Conservation (phyloP, 768 basidiomycete species). For the Suillus decipiens region DNA sequence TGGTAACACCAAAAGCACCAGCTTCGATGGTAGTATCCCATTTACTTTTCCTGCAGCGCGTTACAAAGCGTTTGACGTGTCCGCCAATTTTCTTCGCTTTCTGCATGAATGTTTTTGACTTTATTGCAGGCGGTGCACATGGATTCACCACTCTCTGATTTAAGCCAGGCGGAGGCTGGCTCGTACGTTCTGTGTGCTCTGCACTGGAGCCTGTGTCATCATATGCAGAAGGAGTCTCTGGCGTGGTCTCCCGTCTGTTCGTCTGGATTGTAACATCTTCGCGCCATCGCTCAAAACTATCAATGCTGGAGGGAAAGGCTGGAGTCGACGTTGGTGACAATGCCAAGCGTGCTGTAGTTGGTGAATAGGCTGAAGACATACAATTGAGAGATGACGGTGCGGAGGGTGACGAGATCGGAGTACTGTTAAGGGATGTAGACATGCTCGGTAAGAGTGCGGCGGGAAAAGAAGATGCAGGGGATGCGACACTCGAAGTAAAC, state of each 20-base stretch:
- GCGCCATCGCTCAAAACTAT: conserved; percentile 32
- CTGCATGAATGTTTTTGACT: conserved; percentile 24
- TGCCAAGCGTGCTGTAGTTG: conserved; percentile 17
- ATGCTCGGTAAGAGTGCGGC: conserved; percentile 17
- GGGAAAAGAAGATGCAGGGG: conserved; percentile 23
- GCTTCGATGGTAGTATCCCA: conserved; percentile 23
- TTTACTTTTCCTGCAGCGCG: conserved; percentile 14
- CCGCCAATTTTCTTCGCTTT: conserved; percentile 30
- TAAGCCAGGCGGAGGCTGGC: neutral
- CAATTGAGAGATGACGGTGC: conserved; percentile 15
- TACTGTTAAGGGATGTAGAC: conserved; percentile 18
- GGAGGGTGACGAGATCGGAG: conserved; percentile 20
- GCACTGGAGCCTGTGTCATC: neutral
- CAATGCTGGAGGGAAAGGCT: conserved; percentile 33
- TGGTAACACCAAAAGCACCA: conserved; percentile 21
- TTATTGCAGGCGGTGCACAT: conserved; percentile 2
- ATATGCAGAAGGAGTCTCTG: conserved; percentile 5
- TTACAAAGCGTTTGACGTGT: conserved; percentile 30
- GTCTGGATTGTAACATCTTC: conserved; percentile 18
- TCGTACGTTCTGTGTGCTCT: neutral
- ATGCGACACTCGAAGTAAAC: conserved; percentile 22
- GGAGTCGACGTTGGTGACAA: conserved; percentile 32
- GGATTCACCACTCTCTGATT: neutral
- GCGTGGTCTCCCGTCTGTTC: neutral
- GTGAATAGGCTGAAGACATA: conserved; percentile 1